Percentiles rank a stretch among this genome's conserved stretches.
Conservation (phyloP, 306 rosid species). For the Sophora flavescens region DNA sequence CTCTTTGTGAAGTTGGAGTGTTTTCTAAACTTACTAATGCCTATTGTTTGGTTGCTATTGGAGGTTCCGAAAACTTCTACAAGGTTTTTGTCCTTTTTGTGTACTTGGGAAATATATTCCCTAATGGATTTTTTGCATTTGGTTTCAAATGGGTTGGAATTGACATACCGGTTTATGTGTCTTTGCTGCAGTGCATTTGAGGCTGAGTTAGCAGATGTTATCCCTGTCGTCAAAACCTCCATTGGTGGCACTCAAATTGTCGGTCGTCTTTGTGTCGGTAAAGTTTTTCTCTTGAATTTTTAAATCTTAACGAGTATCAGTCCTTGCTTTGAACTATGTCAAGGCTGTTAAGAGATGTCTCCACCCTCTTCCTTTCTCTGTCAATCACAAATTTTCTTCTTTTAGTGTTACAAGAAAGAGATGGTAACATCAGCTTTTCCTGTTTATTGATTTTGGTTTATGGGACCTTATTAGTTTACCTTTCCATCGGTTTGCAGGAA, state of each 20-base stretch:
- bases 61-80: conserved; percentile 88
- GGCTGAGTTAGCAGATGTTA: conserved; percentile 70
- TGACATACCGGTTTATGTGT: not conserved
- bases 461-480: not conserved
- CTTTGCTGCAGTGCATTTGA: conserved; percentile 65
- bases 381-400: not conserved
- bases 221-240: conserved; percentile 84
- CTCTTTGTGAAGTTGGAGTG: conserved; percentile 77
- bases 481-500: conserved; percentile 57
- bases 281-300: not conserved
- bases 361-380: not conserved
- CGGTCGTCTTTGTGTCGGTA: conserved; percentile 88
- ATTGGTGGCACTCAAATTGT: conserved; percentile 79
- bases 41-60: conserved; percentile 84
- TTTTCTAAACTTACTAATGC: conserved; percentile 92
- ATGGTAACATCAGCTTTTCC: conserved; percentile 14
- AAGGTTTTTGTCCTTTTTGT: conserved; percentile 54
- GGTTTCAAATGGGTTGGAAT: conserved; percentile 31
- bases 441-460: not conserved
- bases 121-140: not conserved
- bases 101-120: not conserved
- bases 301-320: not conserved
- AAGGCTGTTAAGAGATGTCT: conserved; percentile 17
- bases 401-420: conserved; percentile 4
- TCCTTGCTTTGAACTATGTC: not conserved